Evolutionary conservation across 2,329 filamentous ascomycete species (phyloP), one percentile per base, ranked within the genome.

Genomic region (Aspergillus quadricinctus): DNA sequence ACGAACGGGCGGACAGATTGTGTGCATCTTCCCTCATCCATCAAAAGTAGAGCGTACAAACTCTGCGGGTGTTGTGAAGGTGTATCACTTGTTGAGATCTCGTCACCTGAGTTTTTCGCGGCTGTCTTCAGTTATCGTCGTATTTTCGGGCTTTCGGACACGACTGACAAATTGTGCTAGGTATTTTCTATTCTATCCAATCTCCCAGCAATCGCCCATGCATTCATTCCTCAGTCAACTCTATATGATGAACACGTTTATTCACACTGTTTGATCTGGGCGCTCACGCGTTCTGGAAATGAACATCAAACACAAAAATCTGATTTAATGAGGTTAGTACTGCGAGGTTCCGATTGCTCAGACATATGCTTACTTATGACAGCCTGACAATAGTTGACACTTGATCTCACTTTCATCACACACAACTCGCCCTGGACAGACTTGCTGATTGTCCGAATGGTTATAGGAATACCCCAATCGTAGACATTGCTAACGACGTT

Each of bases 1-100:
- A 85, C 83, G 83, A 83, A 83, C 83, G 83, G 83, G 83, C 83
- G 83, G 83, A 85, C 83, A 86, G 80, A 87, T 76, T 77, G 77
- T 80, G 76, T 79, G 76, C 77, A 71, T 76, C 64, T 69, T 69
- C 72, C 70, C 70, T 69, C 79, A 79, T 76, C 77, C 80, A 73
- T 74, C 64, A 79, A 77, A 81, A 75, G 75, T 77, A 78, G 77
- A 77, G 73, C 81, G 81, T 86, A 86, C 83, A 86, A 86, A 83
- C 81, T 77, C 78, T 81, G 82, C 79, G 79, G 81, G 72, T 81
- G 79, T 73, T 73, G 66, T 72, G 67, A 64, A 69, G 72, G 67
- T 76, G 80, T 78, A 75, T 66, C 81, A 81, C 81, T 85, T 86
- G 83, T 86, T 86, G 83, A 87, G 80, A 85, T 79, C 75, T 85